Conservation (phyloP, 2,329 filamentous ascomycete species). For the Pseudocercospora fuligena region DNA sequence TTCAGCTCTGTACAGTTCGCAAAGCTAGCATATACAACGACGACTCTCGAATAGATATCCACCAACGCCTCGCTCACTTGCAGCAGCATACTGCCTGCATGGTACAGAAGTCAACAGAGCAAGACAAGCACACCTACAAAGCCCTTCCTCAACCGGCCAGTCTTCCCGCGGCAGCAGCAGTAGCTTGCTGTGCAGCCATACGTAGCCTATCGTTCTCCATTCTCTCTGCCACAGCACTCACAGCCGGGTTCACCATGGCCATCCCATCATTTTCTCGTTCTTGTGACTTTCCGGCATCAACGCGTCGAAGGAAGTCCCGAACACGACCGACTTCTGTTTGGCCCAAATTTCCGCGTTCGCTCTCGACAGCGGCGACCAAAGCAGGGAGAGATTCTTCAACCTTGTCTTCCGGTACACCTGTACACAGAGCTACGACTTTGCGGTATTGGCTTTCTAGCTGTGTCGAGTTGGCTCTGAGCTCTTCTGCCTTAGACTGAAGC, state of each 20-base stretch:
- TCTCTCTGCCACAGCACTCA: constrained; percentile 2
- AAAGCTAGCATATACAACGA: not conserved
- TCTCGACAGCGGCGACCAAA: constrained; percentile 85
- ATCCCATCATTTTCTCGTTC: constrained; percentile 13
- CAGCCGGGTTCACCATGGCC: constrained; percentile 14
- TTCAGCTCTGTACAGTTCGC: not conserved
- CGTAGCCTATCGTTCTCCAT: not conserved
- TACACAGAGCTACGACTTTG: constrained; percentile 85
- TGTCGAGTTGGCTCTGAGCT: constrained; percentile 76
- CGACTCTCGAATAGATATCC: not conserved
- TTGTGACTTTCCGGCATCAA: constrained; percentile 55
- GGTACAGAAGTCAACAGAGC: not conserved
- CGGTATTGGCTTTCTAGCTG: constrained; percentile 88
- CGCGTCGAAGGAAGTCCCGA: constrained; percentile 76
- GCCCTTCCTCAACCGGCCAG: not conserved
- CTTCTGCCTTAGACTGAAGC: constrained; percentile 69
- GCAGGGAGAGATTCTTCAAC: constrained; percentile 81
- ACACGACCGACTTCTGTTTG: constrained; percentile 71
- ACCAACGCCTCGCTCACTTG: constrained; percentile 5
- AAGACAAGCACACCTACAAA: not conserved
- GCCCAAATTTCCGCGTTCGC: constrained; percentile 60
- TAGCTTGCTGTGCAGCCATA: not conserved
- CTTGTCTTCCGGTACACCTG: constrained; percentile 74
- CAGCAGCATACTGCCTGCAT: not conserved
- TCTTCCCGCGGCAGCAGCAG: not conserved